Base-by-base conservation (phyloP, 2,329 filamentous ascomycete genomes). In the Myrmaecium sp. region DNA sequence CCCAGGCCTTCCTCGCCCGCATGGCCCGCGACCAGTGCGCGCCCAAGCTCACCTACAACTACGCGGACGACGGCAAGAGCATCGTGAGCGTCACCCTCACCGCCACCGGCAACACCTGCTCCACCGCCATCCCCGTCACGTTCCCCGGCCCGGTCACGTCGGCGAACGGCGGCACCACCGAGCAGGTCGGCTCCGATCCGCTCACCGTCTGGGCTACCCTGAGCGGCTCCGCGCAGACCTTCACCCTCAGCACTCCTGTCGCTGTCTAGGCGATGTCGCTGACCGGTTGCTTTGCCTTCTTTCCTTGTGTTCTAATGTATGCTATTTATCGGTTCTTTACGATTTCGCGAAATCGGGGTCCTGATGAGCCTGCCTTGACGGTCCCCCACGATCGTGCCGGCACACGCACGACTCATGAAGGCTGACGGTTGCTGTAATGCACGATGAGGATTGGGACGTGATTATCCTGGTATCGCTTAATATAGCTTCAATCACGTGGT, bases 11-110 rank as follows among this genome's bases (percentile, higher is more conserved):
- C 48, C 39, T 59, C 21, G 55, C 60, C 29, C 63, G 69, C 30
- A 60, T 58, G 46, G 47, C 57, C 8, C 60, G 66, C 22, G 66
- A 71, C 42, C 46, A 46, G 26, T 66, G 68, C 51, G 40, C 54
- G 22, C 62, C 65, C 26, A 53, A 53, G 27, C 37, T 69, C 27
- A 51, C 43, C 12, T 66, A 60, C 43, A 51, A 48, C 27, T 55
- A 57, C 27, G 46, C 51, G 15, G 42, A 51, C 23, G 44, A 57
- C 21, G 51, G 51, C 17, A 52, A 46, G 20, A 49, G 48, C 27
- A 66, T 69, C 35, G 54, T 54, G 4, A 55, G 51, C n/a, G 54
- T 67, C 21, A 65, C 57, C 2, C 51, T 70, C 14, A 47, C 47
- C 4, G 40, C 54, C 3, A 52, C 61, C 8, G 54, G 52, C 20